Base-by-base conservation (phyloP, 1,284 basidiomycete species). In the Flammula alnicola region DNA sequence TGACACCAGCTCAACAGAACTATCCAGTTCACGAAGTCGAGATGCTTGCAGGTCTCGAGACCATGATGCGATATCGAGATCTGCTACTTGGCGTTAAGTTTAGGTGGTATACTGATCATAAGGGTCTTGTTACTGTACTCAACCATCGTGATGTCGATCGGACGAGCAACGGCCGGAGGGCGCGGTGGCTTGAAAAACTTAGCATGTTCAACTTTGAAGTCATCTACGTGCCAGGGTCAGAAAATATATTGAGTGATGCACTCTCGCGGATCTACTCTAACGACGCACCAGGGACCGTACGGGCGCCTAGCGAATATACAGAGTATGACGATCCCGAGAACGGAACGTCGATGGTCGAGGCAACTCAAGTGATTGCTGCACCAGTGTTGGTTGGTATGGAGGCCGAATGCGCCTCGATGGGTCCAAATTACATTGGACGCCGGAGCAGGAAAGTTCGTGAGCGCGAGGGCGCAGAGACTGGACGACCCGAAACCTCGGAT, bases 61-160 rank as follows among this genome's bases (percentile, higher is more conserved):
- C 71, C 1, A 65, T 74, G 57, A 55, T 70, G 10, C 17, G 63
- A 1, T 59, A 70, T 35, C 14, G 55, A 0, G 56, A 70, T 42
- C 58, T 70, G 2, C 53, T 73, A 0, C 59, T 65, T 5, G 73
- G 74, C 0, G 44, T 39, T 0, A 32, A 48, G 0, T 75, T 77
- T 22, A 47, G 36, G 0, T 68, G 72, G 63, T 43, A 64, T 4
- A 75, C 68, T 0, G 72, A 77, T 40, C 71, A 77, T 26, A 68
- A 71, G 17, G 64, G 64, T 0, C 45, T 74, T 0, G 59, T 64
- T 2, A 58, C 67, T 38, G 29, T 76, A 0, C 27, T 63, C 2
- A 53, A 58, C 0, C 73, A 77, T 40, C 63, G 64, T 20, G 61
- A 66, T 7, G 29, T 75, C n/a, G n/a, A 16, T 68, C 67, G 0